phyloP scores from a whole-genome alignment of 2,329 filamentous ascomycete species.

The Aspergillus sp. region DNA sequence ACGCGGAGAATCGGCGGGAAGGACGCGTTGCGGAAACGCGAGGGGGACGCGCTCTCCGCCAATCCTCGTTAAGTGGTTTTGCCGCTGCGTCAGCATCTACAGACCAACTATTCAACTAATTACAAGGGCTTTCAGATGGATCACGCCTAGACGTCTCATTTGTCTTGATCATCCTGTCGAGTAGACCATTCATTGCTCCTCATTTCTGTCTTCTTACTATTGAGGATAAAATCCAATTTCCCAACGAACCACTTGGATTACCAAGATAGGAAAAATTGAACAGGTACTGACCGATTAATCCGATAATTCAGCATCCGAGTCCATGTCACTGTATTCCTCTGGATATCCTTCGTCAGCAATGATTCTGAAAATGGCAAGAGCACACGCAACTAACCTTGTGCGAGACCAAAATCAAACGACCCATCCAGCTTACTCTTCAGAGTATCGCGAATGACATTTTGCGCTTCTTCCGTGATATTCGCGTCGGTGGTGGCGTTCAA shows the following conservation, averaged over 20 bases:
- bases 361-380: background rate
- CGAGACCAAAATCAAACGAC: slow-evolving; percentile 25
- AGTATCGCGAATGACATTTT: slow-evolving; percentile 29
- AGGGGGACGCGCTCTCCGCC: slow-evolving; percentile 22
- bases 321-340: slow-evolving; percentile 25
- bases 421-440: slow-evolving; percentile 21
- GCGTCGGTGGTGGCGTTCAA: slow-evolving; percentile 23
- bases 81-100: background rate
- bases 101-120: background rate
- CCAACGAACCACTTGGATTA: background rate
- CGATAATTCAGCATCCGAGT: slow-evolving; percentile 19
- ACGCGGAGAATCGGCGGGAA: slow-evolving; percentile 13
- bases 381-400: slow-evolving; percentile 15
- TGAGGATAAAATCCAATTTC: background rate
- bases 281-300: slow-evolving; percentile 8
- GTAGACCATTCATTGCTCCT: too few species aligned
- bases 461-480: slow-evolving; percentile 26
- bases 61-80: slow-evolving; percentile 25
- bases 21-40: slow-evolving; percentile 23
- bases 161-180: too few species aligned
- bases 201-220: background rate
- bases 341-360: slow-evolving; percentile 9
- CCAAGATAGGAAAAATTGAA: background rate
- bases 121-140: background rate
- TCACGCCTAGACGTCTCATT: too few species aligned